phyloP scores from a whole-genome alignment of 2,329 filamentous ascomycete species.

The Helicocarpus griseus region DNA sequence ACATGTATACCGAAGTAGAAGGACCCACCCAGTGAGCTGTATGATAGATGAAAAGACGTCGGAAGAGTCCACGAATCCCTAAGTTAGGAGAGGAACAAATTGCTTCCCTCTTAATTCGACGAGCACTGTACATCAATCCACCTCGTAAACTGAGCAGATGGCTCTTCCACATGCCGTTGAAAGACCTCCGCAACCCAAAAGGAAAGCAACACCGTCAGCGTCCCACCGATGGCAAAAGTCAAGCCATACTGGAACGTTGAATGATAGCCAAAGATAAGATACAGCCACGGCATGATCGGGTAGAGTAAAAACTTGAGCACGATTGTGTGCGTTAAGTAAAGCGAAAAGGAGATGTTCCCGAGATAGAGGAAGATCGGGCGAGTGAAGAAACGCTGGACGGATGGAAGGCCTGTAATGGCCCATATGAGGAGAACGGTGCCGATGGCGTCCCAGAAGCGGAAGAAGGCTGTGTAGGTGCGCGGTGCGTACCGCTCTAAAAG shows the following conservation, averaged over 20 bases:
- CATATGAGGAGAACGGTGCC: constrained; percentile 34
- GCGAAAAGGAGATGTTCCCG: constrained; percentile 38
- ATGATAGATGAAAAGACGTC: no score
- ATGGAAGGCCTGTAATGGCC: constrained; percentile 31
- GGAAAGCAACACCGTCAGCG: constrained; percentile 30
- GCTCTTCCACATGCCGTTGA: constrained; percentile 47
- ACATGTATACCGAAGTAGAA: no score
- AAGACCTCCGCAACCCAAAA: constrained; percentile 52
- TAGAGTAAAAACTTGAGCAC: constrained; percentile 37
- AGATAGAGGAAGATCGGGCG: constrained; percentile 35
- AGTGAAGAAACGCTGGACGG: constrained; percentile 33
- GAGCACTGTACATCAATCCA: constrained; percentile 33
- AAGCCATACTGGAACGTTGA: constrained; percentile 30
- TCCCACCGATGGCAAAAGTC: constrained; percentile 31
- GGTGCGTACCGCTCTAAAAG: constrained; percentile 32
- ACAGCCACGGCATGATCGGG: constrained; percentile 33
- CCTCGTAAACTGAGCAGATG: constrained; percentile 41
- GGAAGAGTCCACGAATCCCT: no score
- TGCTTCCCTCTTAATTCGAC: not conserved
- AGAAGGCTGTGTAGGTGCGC: constrained; percentile 31
- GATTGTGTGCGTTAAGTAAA: constrained; percentile 40
- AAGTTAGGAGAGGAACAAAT: not conserved
- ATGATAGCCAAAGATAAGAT: constrained; percentile 31
- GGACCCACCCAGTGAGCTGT: no score
- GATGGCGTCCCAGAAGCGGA: constrained; percentile 35